Base-by-base conservation (phyloP, 768 basidiomycete genomes). In the Cystofilobasidium macerans region DNA sequence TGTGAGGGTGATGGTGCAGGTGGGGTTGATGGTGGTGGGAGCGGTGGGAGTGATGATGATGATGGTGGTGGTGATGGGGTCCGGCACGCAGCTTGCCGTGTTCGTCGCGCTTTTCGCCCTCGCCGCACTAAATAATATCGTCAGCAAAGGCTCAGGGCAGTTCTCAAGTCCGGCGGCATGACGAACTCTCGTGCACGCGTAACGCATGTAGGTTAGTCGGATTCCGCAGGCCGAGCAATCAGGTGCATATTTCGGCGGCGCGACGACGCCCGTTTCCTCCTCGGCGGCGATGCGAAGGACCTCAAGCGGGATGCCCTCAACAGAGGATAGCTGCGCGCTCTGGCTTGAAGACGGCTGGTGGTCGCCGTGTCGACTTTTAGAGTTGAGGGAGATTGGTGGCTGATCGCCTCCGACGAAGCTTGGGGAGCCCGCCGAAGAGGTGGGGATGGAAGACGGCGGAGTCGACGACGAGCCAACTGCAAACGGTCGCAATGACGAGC, bases 101-200 rank as follows among this genome's bases (percentile, higher is more conserved):
- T 3, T 2, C 18, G 51, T 54, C 51, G 30, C 11, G 13, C 51
- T 54, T 54, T 6, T 54, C 51, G 9, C 12, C 16, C 51, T 54
- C 54, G 3, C 63, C 63, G 33, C 63, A 64, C 63, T 64, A 56
- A 14, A 14, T n/a, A n/a, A n/a, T n/a, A n/a, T n/a, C n/a, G n/a
- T n/a, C n/a, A n/a, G n/a, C n/a, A 32, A 26, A 53, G 14, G 16
- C 22, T n/a, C 51, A 56, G 61, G 28, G 28, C 24, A 30, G 48
- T 3, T 51, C 36, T 40, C n/a, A 8, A 20, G 45, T 18, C 8
- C 8, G 24, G n/a, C n/a, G n/a, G n/a, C n/a, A n/a, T n/a, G 24
- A 71, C 92, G 94, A 28, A 85, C 86, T 5, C 43, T 53, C 33
- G 85, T 81, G 72, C 93, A 97, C 18, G 93, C 85, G 74, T 97